phyloP scores from a whole-genome alignment of 2,329 filamentous ascomycete species.

The Cadophora gregata region DNA sequence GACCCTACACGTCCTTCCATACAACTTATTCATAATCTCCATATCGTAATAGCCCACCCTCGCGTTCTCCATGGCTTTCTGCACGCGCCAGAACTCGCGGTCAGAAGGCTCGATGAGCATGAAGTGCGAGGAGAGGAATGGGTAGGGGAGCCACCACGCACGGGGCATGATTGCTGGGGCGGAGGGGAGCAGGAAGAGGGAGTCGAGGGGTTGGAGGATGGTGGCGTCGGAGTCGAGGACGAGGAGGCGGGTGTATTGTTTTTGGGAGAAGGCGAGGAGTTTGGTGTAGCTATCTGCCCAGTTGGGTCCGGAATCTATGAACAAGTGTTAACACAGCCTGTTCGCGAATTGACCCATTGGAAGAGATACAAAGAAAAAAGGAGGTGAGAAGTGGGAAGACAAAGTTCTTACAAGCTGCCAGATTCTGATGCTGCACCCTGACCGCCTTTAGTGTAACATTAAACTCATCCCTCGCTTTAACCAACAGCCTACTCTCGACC shows the following conservation, averaged over 20 bases:
- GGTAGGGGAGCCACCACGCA: conserved; percentile 61
- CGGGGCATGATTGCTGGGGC: conserved; percentile 62
- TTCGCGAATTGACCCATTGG: too few species aligned
- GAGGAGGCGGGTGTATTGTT: conserved; percentile 54
- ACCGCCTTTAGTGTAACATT: conserved; percentile 52
- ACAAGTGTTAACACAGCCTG: too few species aligned
- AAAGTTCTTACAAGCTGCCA: conserved; percentile 49
- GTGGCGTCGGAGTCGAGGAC: conserved; percentile 38
- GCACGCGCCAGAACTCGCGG: conserved; percentile 52
- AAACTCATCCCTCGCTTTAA: conserved; percentile 53
- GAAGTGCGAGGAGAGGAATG: conserved; percentile 58
- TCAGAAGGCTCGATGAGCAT: conserved; percentile 62
- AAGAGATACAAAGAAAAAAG: too few species aligned
- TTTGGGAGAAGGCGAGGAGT: conserved; percentile 71
- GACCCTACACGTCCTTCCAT: conserved; percentile 47
- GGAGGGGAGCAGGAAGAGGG: conserved; percentile 63
- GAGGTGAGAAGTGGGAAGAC: conserved; percentile 1
- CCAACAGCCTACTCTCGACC: conserved; percentile 46
- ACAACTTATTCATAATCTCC: conserved; percentile 55
- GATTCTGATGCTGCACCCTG: conserved; percentile 47
- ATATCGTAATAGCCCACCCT: conserved; percentile 56
- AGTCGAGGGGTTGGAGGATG: conserved; percentile 56
- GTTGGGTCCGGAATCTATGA: conserved; percentile 26
- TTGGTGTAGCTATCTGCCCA: conserved; percentile 63
- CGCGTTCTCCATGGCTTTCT: conserved; percentile 37